Conservation (phyloP, 2,329 filamentous ascomycete genomes). For the Penicillium sp. region DNA sequence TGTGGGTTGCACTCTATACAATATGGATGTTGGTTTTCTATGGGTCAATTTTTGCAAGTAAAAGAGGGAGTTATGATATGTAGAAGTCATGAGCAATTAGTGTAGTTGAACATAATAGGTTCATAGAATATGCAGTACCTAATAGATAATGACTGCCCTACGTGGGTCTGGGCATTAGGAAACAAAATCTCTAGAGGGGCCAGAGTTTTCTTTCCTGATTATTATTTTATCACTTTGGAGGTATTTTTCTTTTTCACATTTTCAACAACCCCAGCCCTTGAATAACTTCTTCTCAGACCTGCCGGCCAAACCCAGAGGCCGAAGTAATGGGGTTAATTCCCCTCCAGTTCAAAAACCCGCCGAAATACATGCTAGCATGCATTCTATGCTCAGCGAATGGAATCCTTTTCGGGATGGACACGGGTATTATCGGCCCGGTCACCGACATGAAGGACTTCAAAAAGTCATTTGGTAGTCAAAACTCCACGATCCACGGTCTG, state of each 20-base stretch:
- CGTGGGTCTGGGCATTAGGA: background rate
- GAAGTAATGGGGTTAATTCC: constrained; percentile 1
- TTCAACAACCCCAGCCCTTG: too few species aligned
- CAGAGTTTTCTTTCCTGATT: background rate
- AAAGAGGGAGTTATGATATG: background rate
- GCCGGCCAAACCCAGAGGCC: background rate
- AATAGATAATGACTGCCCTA: background rate
- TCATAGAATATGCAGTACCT: background rate
- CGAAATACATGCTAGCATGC: constrained; percentile 8
- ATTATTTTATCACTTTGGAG: background rate
- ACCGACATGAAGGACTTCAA: constrained; percentile 57
- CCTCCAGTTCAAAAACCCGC: background rate
- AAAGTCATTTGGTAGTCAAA: constrained; percentile 49
- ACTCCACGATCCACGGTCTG: constrained; percentile 54
- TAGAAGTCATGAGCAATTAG: background rate
- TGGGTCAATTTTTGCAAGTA: background rate
- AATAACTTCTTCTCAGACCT: background rate
- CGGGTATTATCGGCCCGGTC: constrained; percentile 46
- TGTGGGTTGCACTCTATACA: background rate
- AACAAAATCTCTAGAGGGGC: background rate
- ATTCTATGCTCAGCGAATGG: constrained; percentile 9
- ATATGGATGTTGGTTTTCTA: background rate
- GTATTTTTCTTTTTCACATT: background rate
- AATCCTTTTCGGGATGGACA: constrained; percentile 9
- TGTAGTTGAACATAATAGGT: background rate